phyloP scores from a whole-genome alignment of 2,329 filamentous ascomycete genomes.

The Colletotrichum sp. region DNA sequence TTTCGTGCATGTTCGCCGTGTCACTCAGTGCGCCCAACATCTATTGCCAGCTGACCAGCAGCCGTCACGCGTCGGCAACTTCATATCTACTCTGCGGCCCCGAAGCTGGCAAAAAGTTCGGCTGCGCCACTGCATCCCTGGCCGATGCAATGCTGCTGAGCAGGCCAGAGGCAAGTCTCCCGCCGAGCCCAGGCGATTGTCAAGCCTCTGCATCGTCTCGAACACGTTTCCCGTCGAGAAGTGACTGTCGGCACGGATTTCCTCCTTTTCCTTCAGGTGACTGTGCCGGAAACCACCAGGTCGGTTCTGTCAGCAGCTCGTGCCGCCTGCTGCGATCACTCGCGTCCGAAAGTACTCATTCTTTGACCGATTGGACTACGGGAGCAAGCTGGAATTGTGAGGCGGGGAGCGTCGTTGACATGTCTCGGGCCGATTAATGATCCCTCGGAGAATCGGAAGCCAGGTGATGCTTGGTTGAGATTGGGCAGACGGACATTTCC shows the following conservation, averaged over 20 bases:
- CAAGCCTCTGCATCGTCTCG: background rate
- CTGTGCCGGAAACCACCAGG: no score
- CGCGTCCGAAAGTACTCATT: background rate
- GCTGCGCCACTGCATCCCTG: background rate
- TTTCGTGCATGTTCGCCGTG: no score
- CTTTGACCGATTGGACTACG: background rate
- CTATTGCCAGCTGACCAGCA: no score
- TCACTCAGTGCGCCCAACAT: no score
- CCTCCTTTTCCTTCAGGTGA: no score
- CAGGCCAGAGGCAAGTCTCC: background rate
- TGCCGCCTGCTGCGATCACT: no score
- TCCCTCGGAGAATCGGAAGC: background rate
- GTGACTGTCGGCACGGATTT: no score
- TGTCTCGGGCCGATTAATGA: no score
- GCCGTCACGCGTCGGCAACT: no score
- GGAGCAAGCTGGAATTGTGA: background rate
- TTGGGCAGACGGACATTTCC: background rate
- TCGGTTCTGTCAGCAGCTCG: no score
- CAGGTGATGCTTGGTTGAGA: background rate
- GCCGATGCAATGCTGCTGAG: background rate
- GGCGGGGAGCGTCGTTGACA: no score
- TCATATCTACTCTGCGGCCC: no score
- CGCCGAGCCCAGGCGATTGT: background rate
- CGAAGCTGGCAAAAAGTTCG: background rate
- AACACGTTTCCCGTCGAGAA: background rate